A percentile compares a stretch with the other conserved stretches of the same genome.
Conservation (phyloP, 768 basidiomycete genomes). For the Lentinula sp. region DNA sequence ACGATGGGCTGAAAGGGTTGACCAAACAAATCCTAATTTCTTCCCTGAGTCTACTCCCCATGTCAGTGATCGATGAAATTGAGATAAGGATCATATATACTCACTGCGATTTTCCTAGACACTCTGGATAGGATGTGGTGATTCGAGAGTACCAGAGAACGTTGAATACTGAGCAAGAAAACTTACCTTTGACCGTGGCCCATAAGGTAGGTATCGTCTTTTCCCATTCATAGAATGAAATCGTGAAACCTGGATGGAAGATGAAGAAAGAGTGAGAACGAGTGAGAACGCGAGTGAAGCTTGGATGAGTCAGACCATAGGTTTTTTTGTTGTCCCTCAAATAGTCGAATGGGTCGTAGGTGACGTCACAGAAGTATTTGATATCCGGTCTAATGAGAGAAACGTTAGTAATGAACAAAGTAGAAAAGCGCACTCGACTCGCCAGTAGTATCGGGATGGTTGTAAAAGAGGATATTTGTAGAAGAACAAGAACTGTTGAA, state of each 20-base stretch:
- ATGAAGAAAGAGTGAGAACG: slow-evolving; percentile 6
- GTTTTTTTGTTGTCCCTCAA: slow-evolving; percentile 70
- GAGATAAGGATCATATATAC: not conserved
- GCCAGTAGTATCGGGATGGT: slow-evolving; percentile 76
- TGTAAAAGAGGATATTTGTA: slow-evolving; percentile 64
- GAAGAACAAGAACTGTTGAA: slow-evolving; percentile 69
- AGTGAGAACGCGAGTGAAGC: not conserved
- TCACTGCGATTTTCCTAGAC: slow-evolving; percentile 29
- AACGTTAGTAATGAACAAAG: slow-evolving; percentile 10
- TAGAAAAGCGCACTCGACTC: slow-evolving; percentile 36
- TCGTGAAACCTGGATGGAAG: slow-evolving; percentile 54
- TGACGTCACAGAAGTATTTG: slow-evolving; percentile 68
- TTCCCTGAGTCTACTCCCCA: not conserved
- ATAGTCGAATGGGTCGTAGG: slow-evolving; percentile 63
- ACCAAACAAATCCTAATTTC: not conserved
- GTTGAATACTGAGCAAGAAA: too few species aligned
- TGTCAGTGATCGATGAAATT: not conserved
- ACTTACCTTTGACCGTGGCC: slow-evolving; percentile 56
- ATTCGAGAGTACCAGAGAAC: slow-evolving; percentile 80
- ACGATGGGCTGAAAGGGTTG: not conserved
- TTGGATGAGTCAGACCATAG: slow-evolving; percentile 40
- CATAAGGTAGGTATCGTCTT: slow-evolving; percentile 78
- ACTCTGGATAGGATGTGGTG: slow-evolving; percentile 78
- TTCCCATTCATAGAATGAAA: slow-evolving; percentile 70
- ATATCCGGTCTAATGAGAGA: slow-evolving; percentile 51